Evolutionary conservation across 2,329 filamentous ascomycete genomes (phyloP).

Genomic region (Phyllosticta capitalensis): DNA sequence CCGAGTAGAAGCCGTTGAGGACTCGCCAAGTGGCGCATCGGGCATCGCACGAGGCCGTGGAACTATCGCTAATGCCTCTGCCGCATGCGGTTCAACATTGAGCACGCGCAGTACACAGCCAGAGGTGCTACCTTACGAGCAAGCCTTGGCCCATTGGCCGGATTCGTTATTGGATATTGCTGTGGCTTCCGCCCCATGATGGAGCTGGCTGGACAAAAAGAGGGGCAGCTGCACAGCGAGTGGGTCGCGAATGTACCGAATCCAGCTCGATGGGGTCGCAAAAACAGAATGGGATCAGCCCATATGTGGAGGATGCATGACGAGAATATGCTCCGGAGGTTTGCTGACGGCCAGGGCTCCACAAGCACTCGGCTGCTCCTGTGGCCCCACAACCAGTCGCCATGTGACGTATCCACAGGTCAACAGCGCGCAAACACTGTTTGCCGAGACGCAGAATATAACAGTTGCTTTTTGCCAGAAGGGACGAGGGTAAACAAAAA

Average conservation of each 20-base stretch:
- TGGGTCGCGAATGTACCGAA: background rate
- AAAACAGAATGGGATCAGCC: background rate
- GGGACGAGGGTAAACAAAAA: background rate
- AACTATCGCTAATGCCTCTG: background rate
- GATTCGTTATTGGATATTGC: background rate
- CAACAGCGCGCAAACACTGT: background rate
- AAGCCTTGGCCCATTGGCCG: background rate
- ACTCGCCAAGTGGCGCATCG: background rate
- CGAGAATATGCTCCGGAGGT: background rate
- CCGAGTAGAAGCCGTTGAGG: background rate
- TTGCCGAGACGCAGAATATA: background rate
- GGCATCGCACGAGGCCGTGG: background rate
- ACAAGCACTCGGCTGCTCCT: background rate
- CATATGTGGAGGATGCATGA: background rate
- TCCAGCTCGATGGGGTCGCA: background rate
- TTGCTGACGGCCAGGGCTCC: background rate
- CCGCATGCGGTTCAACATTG: background rate
- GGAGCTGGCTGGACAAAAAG: background rate
- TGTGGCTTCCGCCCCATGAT: background rate
- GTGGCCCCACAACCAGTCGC: background rate
- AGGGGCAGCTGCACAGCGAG: background rate
- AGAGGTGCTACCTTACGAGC: background rate
- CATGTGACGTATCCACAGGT: background rate
- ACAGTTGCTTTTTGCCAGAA: background rate
- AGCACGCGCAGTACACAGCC: background rate